phyloP scores from a whole-genome alignment of 2,329 filamentous ascomycete species.

The Mycosphaerella arachidis region DNA sequence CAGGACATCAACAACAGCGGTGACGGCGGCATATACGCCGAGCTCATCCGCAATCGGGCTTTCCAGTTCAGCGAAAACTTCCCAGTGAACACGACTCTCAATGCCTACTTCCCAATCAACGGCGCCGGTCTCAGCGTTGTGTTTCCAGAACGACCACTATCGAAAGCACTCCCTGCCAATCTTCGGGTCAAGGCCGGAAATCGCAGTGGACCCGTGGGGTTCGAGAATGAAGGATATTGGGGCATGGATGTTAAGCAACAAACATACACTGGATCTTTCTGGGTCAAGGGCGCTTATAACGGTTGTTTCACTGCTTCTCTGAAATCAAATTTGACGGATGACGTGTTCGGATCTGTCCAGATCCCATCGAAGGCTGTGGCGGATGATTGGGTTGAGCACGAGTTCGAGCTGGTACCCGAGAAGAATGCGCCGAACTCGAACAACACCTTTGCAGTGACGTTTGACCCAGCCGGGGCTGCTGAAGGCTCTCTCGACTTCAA shows the following conservation, averaged over 20 bases:
- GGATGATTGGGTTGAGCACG: conserved; percentile 33
- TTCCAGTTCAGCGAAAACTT: conserved; percentile 49
- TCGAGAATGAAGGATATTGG: conserved; percentile 48
- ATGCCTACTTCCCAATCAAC: conserved; percentile 19
- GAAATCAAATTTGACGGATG: neutral
- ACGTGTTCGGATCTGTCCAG: neutral
- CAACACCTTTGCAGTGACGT: conserved; percentile 49
- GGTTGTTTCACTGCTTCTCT: conserved; percentile 27
- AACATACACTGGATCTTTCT: conserved; percentile 35
- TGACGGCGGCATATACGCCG: conserved; percentile 69
- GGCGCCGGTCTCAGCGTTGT: conserved; percentile 21
- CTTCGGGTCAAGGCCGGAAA: conserved; percentile 25
- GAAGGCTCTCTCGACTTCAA: conserved; percentile 46
- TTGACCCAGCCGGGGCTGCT: conserved; percentile 36
- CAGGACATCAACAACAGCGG: conserved; percentile 53
- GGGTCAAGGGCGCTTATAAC: conserved; percentile 29
- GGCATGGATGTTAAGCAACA: conserved; percentile 46
- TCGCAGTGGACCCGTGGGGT: conserved; percentile 42
- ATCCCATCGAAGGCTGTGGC: conserved; percentile 29
- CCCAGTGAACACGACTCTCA: conserved; percentile 12
- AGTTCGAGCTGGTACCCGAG: conserved; percentile 20
- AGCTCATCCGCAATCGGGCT: conserved; percentile 65
- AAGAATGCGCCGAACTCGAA: conserved; percentile 43
- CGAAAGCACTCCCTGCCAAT: conserved; percentile 23
- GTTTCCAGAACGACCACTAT: conserved; percentile 21